A percentile compares a stretch with the other conserved stretches of the same genome.
Evolutionary conservation across 306 rosid genomes (phyloP).

Genomic region (Malus sieversii): DNA sequence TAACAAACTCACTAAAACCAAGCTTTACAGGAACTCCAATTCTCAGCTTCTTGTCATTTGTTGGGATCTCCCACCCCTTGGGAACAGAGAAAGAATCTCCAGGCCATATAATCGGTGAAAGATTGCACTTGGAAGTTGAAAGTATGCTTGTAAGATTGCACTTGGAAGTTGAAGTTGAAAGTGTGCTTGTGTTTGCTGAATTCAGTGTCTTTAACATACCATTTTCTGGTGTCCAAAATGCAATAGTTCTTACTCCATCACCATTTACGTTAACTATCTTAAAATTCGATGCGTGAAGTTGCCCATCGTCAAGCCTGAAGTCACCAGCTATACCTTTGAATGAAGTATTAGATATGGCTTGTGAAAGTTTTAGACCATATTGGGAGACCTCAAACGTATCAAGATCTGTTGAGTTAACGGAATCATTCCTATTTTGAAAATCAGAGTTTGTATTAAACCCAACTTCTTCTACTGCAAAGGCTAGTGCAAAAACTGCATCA

Average conservation of each 20-base stretch:
- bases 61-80: constrained; percentile 33
- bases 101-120: constrained; percentile 32
- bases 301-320: constrained; percentile 23
- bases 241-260: constrained; percentile 1
- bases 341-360: constrained; percentile 11
- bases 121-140: neutral
- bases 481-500: constrained; percentile 47
- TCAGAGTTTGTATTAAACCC: neutral
- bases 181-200: neutral
- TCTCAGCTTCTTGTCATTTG: constrained; percentile 10
- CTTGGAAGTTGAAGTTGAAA: neutral
- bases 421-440: neutral
- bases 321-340: constrained; percentile 43
- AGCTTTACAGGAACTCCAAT: constrained; percentile 31
- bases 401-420: constrained; percentile 3
- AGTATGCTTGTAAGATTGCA: neutral
- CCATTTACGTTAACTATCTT: constrained; percentile 35
- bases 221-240: constrained; percentile 14
- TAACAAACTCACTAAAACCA: constrained; percentile 19
- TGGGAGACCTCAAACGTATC: neutral
- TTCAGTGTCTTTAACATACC: constrained; percentile 2
- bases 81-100: constrained; percentile 23
- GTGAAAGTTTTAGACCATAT: constrained; percentile 8
- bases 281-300: constrained; percentile 19
- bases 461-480: constrained; percentile 39